Evolutionary conservation across 345 rosid genomes (phyloP).

Genomic region (Brassica rapa): DNA sequence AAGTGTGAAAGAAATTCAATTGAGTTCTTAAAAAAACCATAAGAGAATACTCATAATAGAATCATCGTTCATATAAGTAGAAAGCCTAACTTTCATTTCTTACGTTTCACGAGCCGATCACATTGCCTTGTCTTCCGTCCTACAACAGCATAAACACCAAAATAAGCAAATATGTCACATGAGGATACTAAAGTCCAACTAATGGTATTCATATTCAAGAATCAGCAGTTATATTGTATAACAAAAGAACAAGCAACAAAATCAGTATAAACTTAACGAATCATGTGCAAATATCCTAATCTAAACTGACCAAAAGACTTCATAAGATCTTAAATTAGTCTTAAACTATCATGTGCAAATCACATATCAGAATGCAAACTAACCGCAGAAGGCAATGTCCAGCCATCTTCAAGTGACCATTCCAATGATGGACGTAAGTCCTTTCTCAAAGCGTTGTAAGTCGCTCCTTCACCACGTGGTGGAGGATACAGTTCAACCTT

Average conservation of each 20-base stretch:
- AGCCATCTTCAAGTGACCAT: slow-evolving; percentile 30
- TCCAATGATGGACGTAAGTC: slow-evolving; percentile 34
- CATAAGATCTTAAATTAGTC: not conserved
- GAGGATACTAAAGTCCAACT: not conserved
- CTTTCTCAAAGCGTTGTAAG: not conserved
- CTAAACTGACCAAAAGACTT: not conserved
- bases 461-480: slow-evolving; percentile 30
- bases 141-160: slow-evolving; percentile 10
- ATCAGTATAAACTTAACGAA: not conserved
- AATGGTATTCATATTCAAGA: not conserved
- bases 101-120: slow-evolving; percentile 16
- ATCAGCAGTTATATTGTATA: not conserved
- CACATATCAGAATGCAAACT: not conserved
- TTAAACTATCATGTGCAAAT: not conserved
- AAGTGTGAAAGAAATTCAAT: not conserved
- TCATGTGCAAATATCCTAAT: not conserved
- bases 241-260: not conserved
- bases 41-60: not conserved
- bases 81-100: slow-evolving; percentile 24
- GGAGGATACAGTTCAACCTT: slow-evolving; percentile 26
- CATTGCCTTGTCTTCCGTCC: slow-evolving; percentile 23
- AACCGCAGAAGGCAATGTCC: slow-evolving; percentile 36
- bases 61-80: not conserved
- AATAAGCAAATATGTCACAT: not conserved
- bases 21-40: not conserved